Percentiles rank a stretch among this genome's conserved stretches.
phyloP scores from a whole-genome alignment of 1,284 basidiomycete genomes.

The Ustilago esculenta region DNA sequence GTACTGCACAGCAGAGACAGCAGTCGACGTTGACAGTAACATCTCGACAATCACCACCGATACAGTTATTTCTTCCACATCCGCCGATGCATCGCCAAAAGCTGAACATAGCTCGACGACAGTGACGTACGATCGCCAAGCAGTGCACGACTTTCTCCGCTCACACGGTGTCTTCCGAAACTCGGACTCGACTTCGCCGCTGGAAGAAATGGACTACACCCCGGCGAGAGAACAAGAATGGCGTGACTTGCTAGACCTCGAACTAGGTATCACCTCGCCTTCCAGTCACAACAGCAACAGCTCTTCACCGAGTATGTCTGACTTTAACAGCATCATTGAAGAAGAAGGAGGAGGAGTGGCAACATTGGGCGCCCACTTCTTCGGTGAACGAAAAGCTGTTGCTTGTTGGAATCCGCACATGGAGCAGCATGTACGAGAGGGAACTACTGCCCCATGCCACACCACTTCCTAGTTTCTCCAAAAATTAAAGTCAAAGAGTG shows the following conservation, averaged over 20 bases:
- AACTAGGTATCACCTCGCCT: constrained; percentile 28
- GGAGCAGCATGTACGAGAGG: constrained; percentile 20
- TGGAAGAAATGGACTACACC: constrained; percentile 3
- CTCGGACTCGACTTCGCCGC: not conserved
- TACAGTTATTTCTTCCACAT: not conserved
- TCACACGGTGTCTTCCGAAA: constrained; percentile 29
- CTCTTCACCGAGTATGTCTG: not conserved
- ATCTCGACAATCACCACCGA: not conserved
- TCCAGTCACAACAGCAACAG: not conserved
- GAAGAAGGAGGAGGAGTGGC: constrained; percentile 4
- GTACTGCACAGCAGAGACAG: constrained; percentile 16
- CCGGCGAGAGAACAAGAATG: constrained; percentile 25
- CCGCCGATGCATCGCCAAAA: not conserved
- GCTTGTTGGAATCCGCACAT: constrained; percentile 47
- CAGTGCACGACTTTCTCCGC: constrained; percentile 40
- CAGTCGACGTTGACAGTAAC: not conserved
- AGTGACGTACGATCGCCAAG: constrained; percentile 31
- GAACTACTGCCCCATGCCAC: constrained; percentile 10
- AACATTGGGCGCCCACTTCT: constrained; percentile 35
- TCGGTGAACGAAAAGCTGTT: constrained; percentile 34
- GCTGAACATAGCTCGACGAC: not conserved
- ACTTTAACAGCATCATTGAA: constrained; percentile 5
- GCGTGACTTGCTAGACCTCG: constrained; percentile 42
- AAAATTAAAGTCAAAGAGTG: too few relatives aligned
- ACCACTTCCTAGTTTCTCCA: not conserved